A percentile compares a stretch with the other conserved stretches of the same genome.
Conservation (phyloP, 208 protist species). For the Trypanosoma rangeli region DNA sequence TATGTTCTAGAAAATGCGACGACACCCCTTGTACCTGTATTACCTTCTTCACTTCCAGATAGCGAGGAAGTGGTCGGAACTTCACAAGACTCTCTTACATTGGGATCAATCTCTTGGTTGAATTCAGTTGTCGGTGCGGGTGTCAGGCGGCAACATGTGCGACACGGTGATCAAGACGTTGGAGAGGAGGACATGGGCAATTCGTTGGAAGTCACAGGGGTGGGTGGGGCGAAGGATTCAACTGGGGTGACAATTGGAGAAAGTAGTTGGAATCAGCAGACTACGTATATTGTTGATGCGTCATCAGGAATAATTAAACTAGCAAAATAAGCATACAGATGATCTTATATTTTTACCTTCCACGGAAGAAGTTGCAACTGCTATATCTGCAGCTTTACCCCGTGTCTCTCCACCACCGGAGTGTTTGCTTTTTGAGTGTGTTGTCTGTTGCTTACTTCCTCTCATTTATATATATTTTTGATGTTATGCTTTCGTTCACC, state of each 20-base stretch:
- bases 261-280: not conserved
- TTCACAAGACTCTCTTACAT: constrained; percentile 16
- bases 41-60: not conserved
- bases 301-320: not conserved
- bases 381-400: not conserved
- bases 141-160: not conserved
- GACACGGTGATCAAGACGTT: not conserved
- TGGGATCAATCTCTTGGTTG: constrained; percentile 14
- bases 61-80: constrained; percentile 2
- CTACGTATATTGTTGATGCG: not conserved
- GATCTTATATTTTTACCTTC: not conserved
- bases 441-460: not conserved
- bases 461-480: not conserved
- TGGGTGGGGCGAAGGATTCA: not conserved
- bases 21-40: constrained; percentile 7
- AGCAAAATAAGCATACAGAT: not conserved
- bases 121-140: not conserved
- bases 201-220: not conserved
- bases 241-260: not conserved
- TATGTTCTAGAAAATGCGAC: not conserved
- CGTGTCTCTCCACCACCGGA: not conserved
- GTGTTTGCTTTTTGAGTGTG: not conserved
- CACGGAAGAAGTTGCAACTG: not conserved
- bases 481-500: not conserved
- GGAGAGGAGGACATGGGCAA: not conserved